Conservation (phyloP, 495 filamentous ascomycete genomes). For the Aspergillus diversus region DNA sequence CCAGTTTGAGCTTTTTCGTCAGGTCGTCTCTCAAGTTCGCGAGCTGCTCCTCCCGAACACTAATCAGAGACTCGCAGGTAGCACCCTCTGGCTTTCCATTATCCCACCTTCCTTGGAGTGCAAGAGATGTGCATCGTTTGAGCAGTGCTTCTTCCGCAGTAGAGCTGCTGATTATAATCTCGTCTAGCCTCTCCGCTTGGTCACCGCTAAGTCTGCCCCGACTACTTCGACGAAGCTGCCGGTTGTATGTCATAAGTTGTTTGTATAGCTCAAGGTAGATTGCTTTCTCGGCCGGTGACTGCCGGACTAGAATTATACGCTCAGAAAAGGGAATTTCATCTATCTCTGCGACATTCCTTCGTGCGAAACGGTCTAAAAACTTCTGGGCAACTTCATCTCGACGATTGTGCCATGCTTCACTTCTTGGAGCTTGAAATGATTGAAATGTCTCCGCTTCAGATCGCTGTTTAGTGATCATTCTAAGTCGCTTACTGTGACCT, state of each 20-base stretch:
- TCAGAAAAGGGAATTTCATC: slow-evolving; percentile 43
- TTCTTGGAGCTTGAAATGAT: slow-evolving; percentile 44
- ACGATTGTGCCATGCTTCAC: slow-evolving; percentile 54
- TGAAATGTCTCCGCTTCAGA: slow-evolving; percentile 53
- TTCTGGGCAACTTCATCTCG: slow-evolving; percentile 53
- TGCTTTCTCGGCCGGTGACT: slow-evolving; percentile 45
- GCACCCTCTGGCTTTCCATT: slow-evolving; percentile 21
- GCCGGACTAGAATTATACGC: slow-evolving; percentile 41
- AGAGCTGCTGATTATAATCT: slow-evolving; percentile 45
- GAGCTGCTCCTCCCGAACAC: slow-evolving; percentile 34
- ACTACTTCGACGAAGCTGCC: slow-evolving; percentile 37
- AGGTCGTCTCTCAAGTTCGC: slow-evolving; percentile 36
- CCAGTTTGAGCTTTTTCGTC: slow-evolving; percentile 28
- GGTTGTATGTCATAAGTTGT: slow-evolving; percentile 45
- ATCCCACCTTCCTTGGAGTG: slow-evolving; percentile 19
- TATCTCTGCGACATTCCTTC: slow-evolving; percentile 54
- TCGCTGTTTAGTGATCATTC: slow-evolving; percentile 25
- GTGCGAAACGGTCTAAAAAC: slow-evolving; percentile 57
- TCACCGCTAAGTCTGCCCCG: slow-evolving; percentile 42
- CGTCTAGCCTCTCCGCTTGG: slow-evolving; percentile 42
- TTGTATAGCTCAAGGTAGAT: slow-evolving; percentile 54
- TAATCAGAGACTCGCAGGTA: slow-evolving; percentile 28
- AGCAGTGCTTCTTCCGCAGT: slow-evolving; percentile 50
- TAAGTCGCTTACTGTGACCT: slow-evolving; percentile 39
- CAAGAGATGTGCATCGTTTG: slow-evolving; percentile 47